Base-by-base conservation (phyloP, 2,329 filamentous ascomycete genomes). In the Cladosporium velox region DNA sequence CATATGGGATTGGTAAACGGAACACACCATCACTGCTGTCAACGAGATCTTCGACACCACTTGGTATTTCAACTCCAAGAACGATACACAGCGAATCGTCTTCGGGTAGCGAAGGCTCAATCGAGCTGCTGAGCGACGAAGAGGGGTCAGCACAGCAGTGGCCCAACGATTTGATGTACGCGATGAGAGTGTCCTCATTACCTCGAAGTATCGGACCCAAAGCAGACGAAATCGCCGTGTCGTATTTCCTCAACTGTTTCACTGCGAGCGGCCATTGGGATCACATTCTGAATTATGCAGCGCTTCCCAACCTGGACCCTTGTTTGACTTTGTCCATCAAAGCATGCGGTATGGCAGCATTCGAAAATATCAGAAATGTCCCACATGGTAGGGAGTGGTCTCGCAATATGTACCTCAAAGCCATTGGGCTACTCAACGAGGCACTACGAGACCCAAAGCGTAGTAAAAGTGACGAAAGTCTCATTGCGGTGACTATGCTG, bases 401-500 rank as follows among this genome's bases (percentile, higher is more conserved):
- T 10, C 66, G 70, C 28, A 65, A 66, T 18, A 63, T 74, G 55
- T 76, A 76, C 54, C 68, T 65, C 1, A 68, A 71, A 47, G 77
- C 77, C 11, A 64, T 79, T 4, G 67, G 72, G n/a, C 67, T 76
- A 38, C 70, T 78, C 10, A 78, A 78, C 65, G 59, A 65, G 12
- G 73, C 73, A 18, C 65, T 79, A 34, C 69, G 70, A 26, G 74
- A 77, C 58, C 69, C 76, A 3, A 67, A 72, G 24, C 66, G 69
- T 10, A 71, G 74, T 28, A 72, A 68, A 32, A 72, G 68, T 21
- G 75, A 79, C 64, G 72, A 75, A 21, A 76, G 72, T 10, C 68
- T 79, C 4, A 70, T 79, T 47, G 74, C 77, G 24, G 74, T 78
- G 3, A 67, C 74, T 18, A 71, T 79, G 66, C 72, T 79, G 8